A percentile compares a stretch with the other conserved stretches of the same genome.
Evolutionary conservation across 495 filamentous ascomycete species (phyloP).

Genomic region (Tuber magnatum): DNA sequence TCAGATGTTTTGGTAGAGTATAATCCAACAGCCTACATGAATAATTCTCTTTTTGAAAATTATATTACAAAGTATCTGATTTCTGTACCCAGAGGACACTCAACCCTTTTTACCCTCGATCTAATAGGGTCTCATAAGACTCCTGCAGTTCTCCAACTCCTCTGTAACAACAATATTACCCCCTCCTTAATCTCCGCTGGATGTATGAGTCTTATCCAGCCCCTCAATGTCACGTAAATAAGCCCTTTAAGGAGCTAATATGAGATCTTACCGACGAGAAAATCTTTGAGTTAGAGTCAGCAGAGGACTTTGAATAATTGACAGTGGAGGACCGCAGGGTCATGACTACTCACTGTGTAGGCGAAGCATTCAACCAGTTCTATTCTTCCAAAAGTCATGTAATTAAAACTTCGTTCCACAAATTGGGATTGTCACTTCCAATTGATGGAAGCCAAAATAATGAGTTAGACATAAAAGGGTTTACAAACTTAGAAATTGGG

Average conservation of each 20-base stretch:
- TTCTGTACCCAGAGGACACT: not conserved
- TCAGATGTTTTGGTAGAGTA: not conserved
- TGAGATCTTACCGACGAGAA: conserved; percentile 1
- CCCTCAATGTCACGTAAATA: not conserved
- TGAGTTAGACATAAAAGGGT: not conserved
- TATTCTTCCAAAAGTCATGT: not conserved
- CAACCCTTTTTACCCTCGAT: not conserved
- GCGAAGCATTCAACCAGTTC: conserved; percentile 8
- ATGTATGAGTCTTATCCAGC: not conserved
- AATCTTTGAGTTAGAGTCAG: conserved; percentile 1
- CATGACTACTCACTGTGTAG: conserved; percentile 6
- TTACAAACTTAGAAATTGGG: not conserved
- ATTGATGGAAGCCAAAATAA: not conserved
- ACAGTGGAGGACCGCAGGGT: not conserved
- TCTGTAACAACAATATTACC: not conserved
- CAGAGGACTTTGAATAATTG: not conserved
- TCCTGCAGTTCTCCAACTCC: not conserved
- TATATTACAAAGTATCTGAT: not conserved
- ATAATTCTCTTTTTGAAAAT: not conserved
- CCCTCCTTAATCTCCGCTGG: not conserved
- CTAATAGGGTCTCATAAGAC: not conserved
- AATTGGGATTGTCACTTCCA: not conserved
- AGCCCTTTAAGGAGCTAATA: conserved; percentile 2
- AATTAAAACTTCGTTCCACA: not conserved
- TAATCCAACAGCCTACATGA: conserved; percentile 9